Percentiles rank a stretch among this genome's conserved stretches.
Conservation (phyloP, 202 grass and related monocot genomes). For the Cymbopogon flexuosus region DNA sequence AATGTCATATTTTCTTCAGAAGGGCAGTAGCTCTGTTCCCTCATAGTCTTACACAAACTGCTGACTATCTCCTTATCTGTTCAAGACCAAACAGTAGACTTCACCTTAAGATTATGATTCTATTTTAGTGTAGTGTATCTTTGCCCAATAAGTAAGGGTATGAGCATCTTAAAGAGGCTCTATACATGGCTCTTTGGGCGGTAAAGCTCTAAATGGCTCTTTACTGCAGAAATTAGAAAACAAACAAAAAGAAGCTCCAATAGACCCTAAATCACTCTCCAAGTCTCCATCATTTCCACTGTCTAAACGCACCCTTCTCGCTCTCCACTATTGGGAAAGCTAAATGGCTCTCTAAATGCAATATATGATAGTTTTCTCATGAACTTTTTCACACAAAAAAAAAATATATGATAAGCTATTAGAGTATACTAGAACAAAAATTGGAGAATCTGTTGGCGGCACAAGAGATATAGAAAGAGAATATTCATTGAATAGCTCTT, state of each 20-base stretch:
- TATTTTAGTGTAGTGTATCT: neutral
- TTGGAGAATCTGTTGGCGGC: neutral
- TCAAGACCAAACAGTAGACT: conserved; percentile 35
- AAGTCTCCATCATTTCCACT: neutral
- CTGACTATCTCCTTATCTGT: conserved; percentile 59
- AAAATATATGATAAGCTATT: neutral
- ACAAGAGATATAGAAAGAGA: neutral
- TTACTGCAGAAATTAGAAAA: neutral
- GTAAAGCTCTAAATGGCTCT: too few relatives aligned
- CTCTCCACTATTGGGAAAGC: neutral
- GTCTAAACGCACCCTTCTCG: neutral
- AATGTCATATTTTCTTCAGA: conserved; percentile 39
- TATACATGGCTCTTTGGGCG: neutral
- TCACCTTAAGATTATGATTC: neutral
- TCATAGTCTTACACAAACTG: conserved; percentile 60
- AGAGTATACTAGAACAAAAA: neutral
- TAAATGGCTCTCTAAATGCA: neutral
- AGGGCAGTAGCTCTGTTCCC: conserved; percentile 42
- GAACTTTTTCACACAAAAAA: neutral
- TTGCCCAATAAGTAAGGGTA: neutral
- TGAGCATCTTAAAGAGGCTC: neutral
- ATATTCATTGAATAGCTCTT: neutral
- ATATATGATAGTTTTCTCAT: neutral
- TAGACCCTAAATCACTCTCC: neutral
- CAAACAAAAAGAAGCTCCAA: neutral